Percentiles rank a stretch among this genome's conserved stretches.
Conservation (phyloP, 2,329 filamentous ascomycete species). For the Penicillium sp. region DNA sequence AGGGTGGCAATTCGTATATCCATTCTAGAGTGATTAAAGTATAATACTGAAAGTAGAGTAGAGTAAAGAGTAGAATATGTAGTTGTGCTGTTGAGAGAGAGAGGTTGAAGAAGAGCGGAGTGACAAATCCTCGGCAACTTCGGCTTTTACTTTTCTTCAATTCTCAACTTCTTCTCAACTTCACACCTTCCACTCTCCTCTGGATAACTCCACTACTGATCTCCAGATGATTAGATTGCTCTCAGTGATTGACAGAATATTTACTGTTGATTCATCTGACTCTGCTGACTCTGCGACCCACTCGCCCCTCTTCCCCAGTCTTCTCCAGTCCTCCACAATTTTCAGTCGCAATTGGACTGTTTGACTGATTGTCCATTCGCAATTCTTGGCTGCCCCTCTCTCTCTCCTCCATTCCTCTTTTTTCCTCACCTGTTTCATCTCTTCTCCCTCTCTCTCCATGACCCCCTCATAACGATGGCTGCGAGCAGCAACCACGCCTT, state of each 20-base stretch:
- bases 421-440: neutral
- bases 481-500: neutral
- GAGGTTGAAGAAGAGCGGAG: neutral
- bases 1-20: neutral
- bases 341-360: neutral
- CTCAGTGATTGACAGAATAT: too few species aligned
- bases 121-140: neutral
- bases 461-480: neutral
- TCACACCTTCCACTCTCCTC: neutral
- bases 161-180: neutral
- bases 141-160: neutral
- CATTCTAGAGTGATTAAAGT: neutral
- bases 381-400: neutral
- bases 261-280: neutral
- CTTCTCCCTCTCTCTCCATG: neutral
- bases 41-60: neutral
- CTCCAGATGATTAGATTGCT: neutral
- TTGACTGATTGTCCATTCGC: neutral
- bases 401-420: neutral
- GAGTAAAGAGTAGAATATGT: neutral
- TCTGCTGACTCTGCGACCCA: neutral
- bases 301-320: slow-evolving; percentile 1
- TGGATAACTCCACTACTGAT: neutral
- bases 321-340: neutral
- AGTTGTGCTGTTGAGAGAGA: neutral